Evolutionary conservation across 2,329 filamentous ascomycete species (phyloP), one percentile per base, ranked within the genome.

Genomic region (Penicillium sclerotiorum): DNA sequence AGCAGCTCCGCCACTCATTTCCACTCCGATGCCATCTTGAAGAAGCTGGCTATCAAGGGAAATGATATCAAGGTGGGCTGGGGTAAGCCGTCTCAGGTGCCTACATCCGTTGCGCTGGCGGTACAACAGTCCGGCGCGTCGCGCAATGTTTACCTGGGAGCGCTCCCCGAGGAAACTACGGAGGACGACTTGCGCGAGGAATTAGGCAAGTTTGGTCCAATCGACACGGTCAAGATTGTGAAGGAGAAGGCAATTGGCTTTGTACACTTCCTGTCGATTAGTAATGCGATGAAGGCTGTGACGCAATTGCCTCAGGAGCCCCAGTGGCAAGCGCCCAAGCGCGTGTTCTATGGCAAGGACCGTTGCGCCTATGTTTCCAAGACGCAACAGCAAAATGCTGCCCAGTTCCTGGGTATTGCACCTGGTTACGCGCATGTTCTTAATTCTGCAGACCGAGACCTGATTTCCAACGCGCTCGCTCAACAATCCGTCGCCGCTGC

Each of bases 51-150:
- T 64, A 95, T 99, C 78, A 92, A 95, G 75, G 93, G 93, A 21
- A 94, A 97, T 78, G 94, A 99, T 71, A 96, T 99, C 79, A 99
- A 99, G 80, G 92, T 99, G 64, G 94, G 94, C 56, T 99, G 94
- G 94, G 94, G 94, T 57, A 99, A 99, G 77, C 93, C 94, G 25
- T 97, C 94, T 3, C 93, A 96, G 73, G 94, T 99, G 1, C 94
- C 94, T 3, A 97, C 93, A 2, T 97, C 94, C 2, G 94, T 99
- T 39, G 91, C 92, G n/a, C 80, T 97, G 50, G 93, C 94, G 39
- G 94, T 97, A 25, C 94, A 99, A 76, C 94, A 99, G 74, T 96
- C 92, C 11, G 92, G 92, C 45, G 94, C 94, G 23, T 99, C 94
- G 15, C 85, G 94, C 58, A 99, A 99, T 68, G 94, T 99, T 27